Conservation (phyloP, 108 stramenopile species). For the Epithemia pelagica region DNA sequence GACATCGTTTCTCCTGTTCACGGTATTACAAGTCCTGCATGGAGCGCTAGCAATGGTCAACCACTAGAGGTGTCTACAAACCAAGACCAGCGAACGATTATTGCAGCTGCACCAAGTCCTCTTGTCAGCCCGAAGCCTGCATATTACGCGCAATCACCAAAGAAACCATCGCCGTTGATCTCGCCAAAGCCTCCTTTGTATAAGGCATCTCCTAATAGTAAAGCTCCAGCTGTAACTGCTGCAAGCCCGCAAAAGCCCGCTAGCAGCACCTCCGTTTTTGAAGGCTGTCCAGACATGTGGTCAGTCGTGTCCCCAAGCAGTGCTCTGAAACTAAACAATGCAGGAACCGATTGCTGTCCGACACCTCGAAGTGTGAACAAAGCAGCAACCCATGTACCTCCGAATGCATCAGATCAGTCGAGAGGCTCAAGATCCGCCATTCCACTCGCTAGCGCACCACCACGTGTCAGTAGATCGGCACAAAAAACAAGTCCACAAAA, state of each 20-base stretch:
- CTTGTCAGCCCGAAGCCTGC: neutral
- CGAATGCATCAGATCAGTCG: too few species aligned
- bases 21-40: neutral
- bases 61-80: neutral
- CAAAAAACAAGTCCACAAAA: neutral
- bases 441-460: neutral
- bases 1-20: neutral
- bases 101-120: neutral
- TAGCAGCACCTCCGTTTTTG: neutral
- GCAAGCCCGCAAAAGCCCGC: neutral
- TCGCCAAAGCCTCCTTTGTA: neutral
- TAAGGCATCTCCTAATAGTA: neutral
- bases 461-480: neutral
- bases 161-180: neutral
- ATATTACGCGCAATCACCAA: neutral
- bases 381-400: too few species aligned
- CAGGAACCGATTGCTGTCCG: neutral
- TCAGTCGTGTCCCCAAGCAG: neutral
- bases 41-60: neutral
- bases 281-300: neutral
- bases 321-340: neutral
- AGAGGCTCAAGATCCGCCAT: neutral
- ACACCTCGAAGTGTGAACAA: too few species aligned
- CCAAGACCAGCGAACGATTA: neutral
- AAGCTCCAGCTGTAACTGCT: neutral